Evolutionary conservation across 345 rosid genomes (phyloP).

Genomic region (Noccaea caerulescens): DNA sequence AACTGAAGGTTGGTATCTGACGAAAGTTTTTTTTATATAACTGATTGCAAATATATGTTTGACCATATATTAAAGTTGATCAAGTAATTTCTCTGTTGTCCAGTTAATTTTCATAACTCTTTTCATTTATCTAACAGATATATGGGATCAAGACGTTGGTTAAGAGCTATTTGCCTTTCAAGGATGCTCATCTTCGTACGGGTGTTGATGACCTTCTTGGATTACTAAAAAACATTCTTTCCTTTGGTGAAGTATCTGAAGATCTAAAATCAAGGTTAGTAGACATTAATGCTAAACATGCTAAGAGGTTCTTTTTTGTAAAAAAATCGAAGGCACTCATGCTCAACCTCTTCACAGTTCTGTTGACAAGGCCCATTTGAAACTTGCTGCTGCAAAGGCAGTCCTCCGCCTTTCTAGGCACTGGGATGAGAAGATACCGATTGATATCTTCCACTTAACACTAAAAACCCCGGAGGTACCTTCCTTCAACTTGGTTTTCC

Average conservation of each 20-base stretch:
- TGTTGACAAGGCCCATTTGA: slow-evolving; percentile 88
- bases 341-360: slow-evolving; percentile 55
- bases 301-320: slow-evolving; percentile 16
- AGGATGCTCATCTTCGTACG: slow-evolving; percentile 93
- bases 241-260: slow-evolving; percentile 77
- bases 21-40: neutral
- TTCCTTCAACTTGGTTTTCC: slow-evolving; percentile 23
- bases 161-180: slow-evolving; percentile 88
- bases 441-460: slow-evolving; percentile 78
- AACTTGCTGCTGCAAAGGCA: slow-evolving; percentile 94
- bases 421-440: slow-evolving; percentile 90
- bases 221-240: slow-evolving; percentile 66
- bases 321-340: slow-evolving; percentile 23
- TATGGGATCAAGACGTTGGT: slow-evolving; percentile 93
- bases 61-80: slow-evolving; percentile 28
- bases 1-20: slow-evolving; percentile 74
- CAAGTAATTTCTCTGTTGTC: slow-evolving; percentile 26
- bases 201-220: slow-evolving; percentile 73
- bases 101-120: slow-evolving; percentile 22
- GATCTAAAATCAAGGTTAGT: slow-evolving; percentile 77
- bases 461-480: slow-evolving; percentile 73
- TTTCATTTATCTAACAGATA: slow-evolving; percentile 51
- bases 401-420: slow-evolving; percentile 83
- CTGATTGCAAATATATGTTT: slow-evolving; percentile 7
- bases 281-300: slow-evolving; percentile 24